Percentiles rank a stretch among this genome's conserved stretches.
Evolutionary conservation across 352 stramenopile genomes (phyloP).

Genomic region (Globisporangium recalcitrans): DNA sequence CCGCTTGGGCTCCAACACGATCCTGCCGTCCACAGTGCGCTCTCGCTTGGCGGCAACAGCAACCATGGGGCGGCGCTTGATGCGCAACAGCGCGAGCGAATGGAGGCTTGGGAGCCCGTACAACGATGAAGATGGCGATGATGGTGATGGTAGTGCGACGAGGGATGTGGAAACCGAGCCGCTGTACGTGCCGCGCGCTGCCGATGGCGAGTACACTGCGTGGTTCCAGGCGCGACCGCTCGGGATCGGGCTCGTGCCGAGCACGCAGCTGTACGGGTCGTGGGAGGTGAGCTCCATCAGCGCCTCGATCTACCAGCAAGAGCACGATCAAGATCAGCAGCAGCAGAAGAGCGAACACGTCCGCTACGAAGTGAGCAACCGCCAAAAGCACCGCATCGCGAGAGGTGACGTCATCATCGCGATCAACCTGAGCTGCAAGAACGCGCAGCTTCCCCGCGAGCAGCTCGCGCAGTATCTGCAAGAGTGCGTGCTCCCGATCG

Average conservation of each 20-base stretch:
- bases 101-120: not conserved
- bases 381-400: slow-evolving; percentile 23
- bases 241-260: slow-evolving; percentile 70
- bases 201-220: slow-evolving; percentile 68
- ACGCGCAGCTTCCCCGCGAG: slow-evolving; percentile 43
- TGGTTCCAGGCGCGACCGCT: slow-evolving; percentile 62
- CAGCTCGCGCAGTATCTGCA: slow-evolving; percentile 39
- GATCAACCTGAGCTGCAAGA: slow-evolving; percentile 46
- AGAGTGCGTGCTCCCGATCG: slow-evolving; percentile 44
- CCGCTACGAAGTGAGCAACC: slow-evolving; percentile 9
- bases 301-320: not conserved
- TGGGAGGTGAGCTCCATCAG: slow-evolving; percentile 69
- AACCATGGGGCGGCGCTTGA: not conserved
- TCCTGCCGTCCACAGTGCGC: slow-evolving; percentile 5
- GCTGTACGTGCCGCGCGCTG: slow-evolving; percentile 36
- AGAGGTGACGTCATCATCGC: slow-evolving; percentile 64
- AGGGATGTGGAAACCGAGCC: slow-evolving; percentile 11
- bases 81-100: not conserved
- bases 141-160: not conserved
- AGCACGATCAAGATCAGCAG: not conserved
- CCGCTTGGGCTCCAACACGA: slow-evolving; percentile 6
- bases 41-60: not conserved
- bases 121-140: not conserved
- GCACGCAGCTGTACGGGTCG: slow-evolving; percentile 71
- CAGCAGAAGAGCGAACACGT: slow-evolving; percentile 10